Evolutionary conservation across 2,329 filamentous ascomycete genomes (phyloP).

Genomic region (Arthrocladium fulminans): DNA sequence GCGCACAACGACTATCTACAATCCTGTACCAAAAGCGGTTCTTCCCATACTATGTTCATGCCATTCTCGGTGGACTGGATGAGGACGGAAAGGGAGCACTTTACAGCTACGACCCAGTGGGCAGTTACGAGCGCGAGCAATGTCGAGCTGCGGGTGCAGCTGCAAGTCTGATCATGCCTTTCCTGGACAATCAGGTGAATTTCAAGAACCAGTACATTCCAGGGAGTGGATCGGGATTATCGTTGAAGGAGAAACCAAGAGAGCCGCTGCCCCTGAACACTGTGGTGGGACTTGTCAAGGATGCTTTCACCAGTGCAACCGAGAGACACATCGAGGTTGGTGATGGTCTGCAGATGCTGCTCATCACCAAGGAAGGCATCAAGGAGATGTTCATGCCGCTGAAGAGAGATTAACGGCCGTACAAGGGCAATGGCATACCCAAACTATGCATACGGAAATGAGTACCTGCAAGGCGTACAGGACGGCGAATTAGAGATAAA

Average conservation of each 20-base stretch:
- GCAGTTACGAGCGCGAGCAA: conserved; percentile 94
- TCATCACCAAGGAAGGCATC: conserved; percentile 80
- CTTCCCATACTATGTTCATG: conserved; percentile 96
- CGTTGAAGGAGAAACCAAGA: conserved; percentile 54
- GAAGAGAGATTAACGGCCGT: conserved; percentile 72
- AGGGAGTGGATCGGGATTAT: conserved; percentile 73
- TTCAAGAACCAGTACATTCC: conserved; percentile 98
- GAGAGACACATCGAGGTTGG: conserved; percentile 99
- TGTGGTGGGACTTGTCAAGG: conserved; percentile 82
- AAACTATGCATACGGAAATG: background rate
- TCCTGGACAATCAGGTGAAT: conserved; percentile 98
- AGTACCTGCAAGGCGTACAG: conserved; percentile 2
- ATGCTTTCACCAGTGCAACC: conserved; percentile 95
- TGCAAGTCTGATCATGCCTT: conserved; percentile 93
- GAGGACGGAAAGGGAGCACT: conserved; percentile 90
- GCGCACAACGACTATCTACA: conserved; percentile 87
- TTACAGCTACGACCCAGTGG: conserved; percentile 96
- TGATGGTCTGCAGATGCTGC: conserved; percentile 89
- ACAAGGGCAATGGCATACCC: background rate
- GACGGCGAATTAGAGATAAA: background rate
- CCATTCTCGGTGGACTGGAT: conserved; percentile 87
- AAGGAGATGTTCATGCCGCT: conserved; percentile 74
- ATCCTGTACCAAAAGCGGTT: conserved; percentile 97
- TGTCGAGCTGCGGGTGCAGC: conserved; percentile 89
- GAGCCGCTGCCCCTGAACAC: conserved; percentile 55